Conservation (phyloP, 192 early-diverging fungal species). For the Linnemannia exigua region DNA sequence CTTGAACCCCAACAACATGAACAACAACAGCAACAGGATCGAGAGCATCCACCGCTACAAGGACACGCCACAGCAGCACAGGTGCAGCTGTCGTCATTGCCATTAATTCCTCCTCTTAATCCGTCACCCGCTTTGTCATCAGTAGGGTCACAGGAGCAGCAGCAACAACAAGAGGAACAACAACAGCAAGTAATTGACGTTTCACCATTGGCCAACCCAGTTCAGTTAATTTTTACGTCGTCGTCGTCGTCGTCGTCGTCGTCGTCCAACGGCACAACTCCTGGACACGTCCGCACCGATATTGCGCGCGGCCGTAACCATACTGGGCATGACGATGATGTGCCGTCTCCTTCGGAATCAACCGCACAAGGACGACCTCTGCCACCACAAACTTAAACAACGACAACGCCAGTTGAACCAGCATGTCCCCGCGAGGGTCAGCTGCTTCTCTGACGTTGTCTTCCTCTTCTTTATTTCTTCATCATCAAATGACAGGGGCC, state of each 20-base stretch:
- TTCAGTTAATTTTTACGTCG: no score
- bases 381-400: neutral
- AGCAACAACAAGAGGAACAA: neutral
- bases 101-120: neutral
- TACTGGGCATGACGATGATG: no score
- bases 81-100: no score
- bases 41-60: no score
- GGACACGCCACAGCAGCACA: no score
- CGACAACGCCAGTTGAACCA: neutral
- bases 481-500: no score
- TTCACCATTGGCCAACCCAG: no score
- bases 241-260: no score
- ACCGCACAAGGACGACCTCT: neutral
- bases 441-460: neutral
- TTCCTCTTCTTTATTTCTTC: neutral
- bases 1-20: slow-evolving; percentile 3
- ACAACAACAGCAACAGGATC: neutral
- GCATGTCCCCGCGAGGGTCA: neutral
- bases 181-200: neutral
- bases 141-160: neutral
- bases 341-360: no score
- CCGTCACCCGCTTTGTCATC: neutral
- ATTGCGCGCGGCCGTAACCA: no score
- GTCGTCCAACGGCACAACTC: no score
- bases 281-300: no score